Evolutionary conservation across 2,329 filamentous ascomycete genomes (phyloP).

Genomic region (Trichoderma brevicompactum): DNA sequence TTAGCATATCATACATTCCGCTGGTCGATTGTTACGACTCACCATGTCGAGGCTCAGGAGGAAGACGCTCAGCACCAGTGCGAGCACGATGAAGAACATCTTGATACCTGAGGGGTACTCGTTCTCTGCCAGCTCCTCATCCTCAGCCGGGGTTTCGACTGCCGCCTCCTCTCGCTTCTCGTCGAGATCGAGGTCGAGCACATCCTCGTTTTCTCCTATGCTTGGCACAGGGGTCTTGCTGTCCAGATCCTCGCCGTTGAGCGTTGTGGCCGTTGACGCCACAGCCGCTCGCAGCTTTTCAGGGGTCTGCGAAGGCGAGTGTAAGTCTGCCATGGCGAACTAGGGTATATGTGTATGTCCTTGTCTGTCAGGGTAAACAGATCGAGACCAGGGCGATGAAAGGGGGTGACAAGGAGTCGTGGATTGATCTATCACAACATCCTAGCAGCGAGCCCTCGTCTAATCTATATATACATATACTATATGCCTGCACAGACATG

Average conservation of each 20-base stretch:
- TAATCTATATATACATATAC: constrained; percentile 24
- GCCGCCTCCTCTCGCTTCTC: constrained; percentile 2
- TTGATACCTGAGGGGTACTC: constrained; percentile 48
- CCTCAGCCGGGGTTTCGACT: constrained; percentile 5
- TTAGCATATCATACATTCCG: not conserved
- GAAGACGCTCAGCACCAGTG: constrained; percentile 54
- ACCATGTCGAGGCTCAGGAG: constrained; percentile 55
- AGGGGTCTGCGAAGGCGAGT: not conserved
- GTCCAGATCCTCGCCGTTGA: constrained; percentile 39
- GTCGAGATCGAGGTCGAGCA: constrained; percentile 26
- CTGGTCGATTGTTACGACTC: constrained; percentile 27
- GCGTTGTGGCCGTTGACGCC: constrained; percentile 39
- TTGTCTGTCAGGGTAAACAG: not conserved
- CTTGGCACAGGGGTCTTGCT: constrained; percentile 32
- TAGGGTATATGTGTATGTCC: not conserved
- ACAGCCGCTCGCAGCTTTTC: constrained; percentile 26
- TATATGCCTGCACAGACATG: not conserved
- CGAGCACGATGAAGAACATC: constrained; percentile 51
- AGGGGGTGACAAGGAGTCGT: constrained; percentile 16
- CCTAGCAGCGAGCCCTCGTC: not conserved
- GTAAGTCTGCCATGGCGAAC: constrained; percentile 19
- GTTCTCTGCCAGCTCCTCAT: constrained; percentile 36
- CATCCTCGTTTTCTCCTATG: constrained; percentile 6
- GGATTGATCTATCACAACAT: not conserved
- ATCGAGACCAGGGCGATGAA: not conserved